Evolutionary conservation across 805 yeast genomes (phyloP), one percentile per base, ranked within the genome.

Genomic region (Yarrowia yakushimensis): DNA sequence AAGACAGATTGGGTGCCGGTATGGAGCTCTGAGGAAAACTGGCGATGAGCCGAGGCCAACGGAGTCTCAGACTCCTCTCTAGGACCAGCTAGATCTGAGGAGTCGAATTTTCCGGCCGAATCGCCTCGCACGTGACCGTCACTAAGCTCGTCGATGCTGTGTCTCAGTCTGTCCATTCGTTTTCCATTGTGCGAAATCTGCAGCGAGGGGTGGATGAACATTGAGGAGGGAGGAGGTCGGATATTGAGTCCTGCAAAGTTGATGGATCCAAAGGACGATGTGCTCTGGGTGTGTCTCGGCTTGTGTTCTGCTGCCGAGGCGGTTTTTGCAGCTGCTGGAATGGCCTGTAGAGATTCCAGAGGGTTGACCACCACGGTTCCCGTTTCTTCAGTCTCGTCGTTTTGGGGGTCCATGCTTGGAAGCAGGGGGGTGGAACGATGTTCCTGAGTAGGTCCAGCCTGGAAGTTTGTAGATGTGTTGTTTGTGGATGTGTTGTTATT

Each of bases 181-280:
- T 43, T 1, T 3, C 59, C 59, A 25, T 52, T 52, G 59, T 52
- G 59, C 3, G 33, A 15, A n/a, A 52, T 52, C n/a, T 52, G 59
- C 1, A 52, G 43, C 1, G 59, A 52, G 20, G 59, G 59, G 17
- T 52, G 59, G 25, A 52, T 52, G 25, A 52, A 36, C 18, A 36
- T 52, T 13, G 59, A 52, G 12, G 59, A 36, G 2, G 59, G 39
- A 3, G 59, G 59, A 25, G 59, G 25, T 0, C 59, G 31, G 17
- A 52, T 52, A 11, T 52, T 34, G 33, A 52, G 43, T 1, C 59
- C 59, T 1, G 59, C 42, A 36, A 52, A 52, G 43, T 52, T 52
- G 43, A 52, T 52, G 33, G 59, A 52, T 3, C 59, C 59, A 10
- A 52, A 52, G 8, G 59, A 52, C 3, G 59, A 52, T 12, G 59